These are phyloP conservation scores for Linnemannia schmuckeri DNA, from an alignment of 192 early-diverging fungal species.

Conservation along the genomic window DNA sequence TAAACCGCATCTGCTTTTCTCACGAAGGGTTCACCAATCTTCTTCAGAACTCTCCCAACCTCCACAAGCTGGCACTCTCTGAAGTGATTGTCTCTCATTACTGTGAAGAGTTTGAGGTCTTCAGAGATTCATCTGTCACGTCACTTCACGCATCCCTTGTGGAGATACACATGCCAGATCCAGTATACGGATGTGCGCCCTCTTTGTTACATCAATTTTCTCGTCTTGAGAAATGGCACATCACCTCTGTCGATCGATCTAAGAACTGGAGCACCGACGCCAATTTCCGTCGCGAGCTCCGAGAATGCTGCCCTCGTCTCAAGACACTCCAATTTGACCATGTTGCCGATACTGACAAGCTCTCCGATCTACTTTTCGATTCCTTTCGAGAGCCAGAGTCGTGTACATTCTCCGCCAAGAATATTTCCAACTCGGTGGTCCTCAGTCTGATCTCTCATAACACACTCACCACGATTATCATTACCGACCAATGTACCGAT, in stretches of 20 bases:
- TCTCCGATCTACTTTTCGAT: background rate
- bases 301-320: background rate
- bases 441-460: background rate
- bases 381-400: background rate
- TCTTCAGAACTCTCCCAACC: background rate
- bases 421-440: background rate
- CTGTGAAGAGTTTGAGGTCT: background rate
- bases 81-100: background rate
- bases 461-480: background rate
- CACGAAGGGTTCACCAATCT: background rate
- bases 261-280: background rate
- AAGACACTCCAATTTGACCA: background rate
- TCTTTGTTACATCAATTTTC: background rate
- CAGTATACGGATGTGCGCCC: background rate
- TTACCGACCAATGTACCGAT: background rate
- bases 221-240: background rate
- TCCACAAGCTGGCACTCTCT: background rate
- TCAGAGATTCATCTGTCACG: background rate
- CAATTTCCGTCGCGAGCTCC: background rate
- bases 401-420: background rate
- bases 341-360: background rate
- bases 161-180: background rate
- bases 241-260: background rate
- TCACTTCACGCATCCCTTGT: background rate
- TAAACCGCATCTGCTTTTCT: background rate